Base-by-base conservation (phyloP, 495 filamentous ascomycete genomes). In the Talaromyces wortmannii region DNA sequence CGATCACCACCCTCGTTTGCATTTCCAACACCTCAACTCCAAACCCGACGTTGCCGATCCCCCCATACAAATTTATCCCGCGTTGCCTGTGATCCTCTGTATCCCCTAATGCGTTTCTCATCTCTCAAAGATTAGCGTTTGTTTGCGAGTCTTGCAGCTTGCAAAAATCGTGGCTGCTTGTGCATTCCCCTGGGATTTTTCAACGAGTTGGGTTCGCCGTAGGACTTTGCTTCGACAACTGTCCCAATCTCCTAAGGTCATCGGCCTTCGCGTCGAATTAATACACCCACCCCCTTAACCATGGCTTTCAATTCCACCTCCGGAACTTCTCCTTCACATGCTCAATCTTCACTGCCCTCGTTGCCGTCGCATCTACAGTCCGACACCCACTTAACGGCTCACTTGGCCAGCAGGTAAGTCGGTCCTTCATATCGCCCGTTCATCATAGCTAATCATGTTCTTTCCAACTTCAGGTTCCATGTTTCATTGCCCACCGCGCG, bases 351-450 rank as follows among this genome's bases (percentile, higher is more conserved):
- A 32, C 77, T 98, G 44, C 89, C 91, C 31, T 84, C 90, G 30
- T 74, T 98, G 52, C 94, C 94, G 32, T 78, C 86, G 33, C 94
- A 98, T 78, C 79, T 92, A 31, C 94, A 97, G 73, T 96, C 92
- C 53, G 94, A 97, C 71, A 97, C 92, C 44, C 90, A 96, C 67
- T 75, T 97, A 59, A 98, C 94, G 3, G 90, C 92, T 31, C 94
- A 98, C 71, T 80, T 98, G 29, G 94, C 94, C 52, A 96, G 91
- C 70, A 89, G 94, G 77, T 81, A 73, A 29, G 52, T 36, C 5
- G 12, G 18, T 15, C 10, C 16, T 47, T 53, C 12, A 53, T 49
- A 11, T 31, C 42, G 36, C 36, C 23, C 33, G 6, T 18, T 18
- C 31, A 49, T 7, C 18, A 33, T 7, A 18, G 29, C 31, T 31